Evolutionary conservation across 352 stramenopile genomes (phyloP), one percentile per base, ranked within the genome.

Genomic region (Phytophthora europaea): DNA sequence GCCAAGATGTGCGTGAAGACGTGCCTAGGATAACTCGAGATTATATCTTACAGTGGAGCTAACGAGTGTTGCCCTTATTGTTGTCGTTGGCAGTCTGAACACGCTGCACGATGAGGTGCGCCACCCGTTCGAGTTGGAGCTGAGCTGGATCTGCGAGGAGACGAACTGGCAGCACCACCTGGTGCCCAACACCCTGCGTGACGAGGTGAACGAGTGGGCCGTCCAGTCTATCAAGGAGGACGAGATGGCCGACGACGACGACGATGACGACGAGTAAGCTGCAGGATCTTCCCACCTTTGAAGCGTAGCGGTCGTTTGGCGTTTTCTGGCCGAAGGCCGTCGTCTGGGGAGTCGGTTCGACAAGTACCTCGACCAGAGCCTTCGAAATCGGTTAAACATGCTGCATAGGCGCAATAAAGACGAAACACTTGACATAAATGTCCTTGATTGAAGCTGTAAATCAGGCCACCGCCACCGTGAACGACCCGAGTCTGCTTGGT

Each of bases 101-200:
- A 93, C 92, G 52, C 83, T 99, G 18, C 97, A 99, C 79, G 96
- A 99, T 76, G 95, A 99, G 75, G 86, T 97, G 59, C 99, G 99
- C 85, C 98, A 99, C 82, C 97, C 98, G 38, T 99, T 99, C 76
- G 96, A 99, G 83, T 79, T 99, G 38, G 98, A 99, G 82, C 88
- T 99, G 84, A 98, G 92, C 79, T 99, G 98, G 98, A 91, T 99
- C 71, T 98, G 88, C 72, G 89, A 99, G 81, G 96, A 97, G 67
- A 98, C 83, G 67, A 94, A 96, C 50, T 99, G 93, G 92, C 94
- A 99, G 83, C 97, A 99, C 88, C 79, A 91, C 67, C 83, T 97
- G 66, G 96, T 99, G 65, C 97, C 98, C 18, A 80, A 97, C 69
- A 90, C 92, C 63, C 79, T 98, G 65, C 90, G 91, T 56, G 89